A percentile compares a stretch with the other conserved stretches of the same genome.
These are phyloP conservation scores for Lactarius akahatsu DNA, from an alignment of 768 basidiomycete species.

Conservation along the genomic window DNA sequence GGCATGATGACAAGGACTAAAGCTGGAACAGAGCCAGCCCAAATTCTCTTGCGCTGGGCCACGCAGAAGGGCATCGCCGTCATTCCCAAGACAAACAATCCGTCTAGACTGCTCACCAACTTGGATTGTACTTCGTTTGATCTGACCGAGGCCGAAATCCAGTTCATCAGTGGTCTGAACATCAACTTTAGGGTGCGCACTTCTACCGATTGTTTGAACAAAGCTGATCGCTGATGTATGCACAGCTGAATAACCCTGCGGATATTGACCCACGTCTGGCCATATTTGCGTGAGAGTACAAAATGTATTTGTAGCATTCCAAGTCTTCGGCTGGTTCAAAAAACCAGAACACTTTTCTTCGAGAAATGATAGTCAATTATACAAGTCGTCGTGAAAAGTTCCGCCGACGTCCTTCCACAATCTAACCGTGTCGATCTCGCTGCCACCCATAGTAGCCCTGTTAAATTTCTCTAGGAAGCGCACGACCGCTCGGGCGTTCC, in stretches of 20 bases:
- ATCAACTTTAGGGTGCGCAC: slow-evolving; percentile 56
- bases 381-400: too few relatives aligned
- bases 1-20: background rate
- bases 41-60: slow-evolving; percentile 52
- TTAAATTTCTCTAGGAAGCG: too few relatives aligned
- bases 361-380: too few relatives aligned
- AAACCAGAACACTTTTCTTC: too few relatives aligned
- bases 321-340: too few relatives aligned
- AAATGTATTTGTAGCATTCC: background rate
- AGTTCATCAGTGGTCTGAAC: slow-evolving; percentile 59
- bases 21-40: slow-evolving; percentile 38
- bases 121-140: slow-evolving; percentile 47
- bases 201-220: slow-evolving; percentile 5
- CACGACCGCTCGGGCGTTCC: too few relatives aligned
- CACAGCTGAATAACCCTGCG: slow-evolving; percentile 67
- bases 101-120: slow-evolving; percentile 44
- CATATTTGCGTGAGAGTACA: background rate
- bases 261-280: slow-evolving; percentile 52
- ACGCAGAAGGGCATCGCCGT: slow-evolving; percentile 49
- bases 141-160: slow-evolving; percentile 58
- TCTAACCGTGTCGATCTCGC: too few relatives aligned
- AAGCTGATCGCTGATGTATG: slow-evolving; percentile 19
- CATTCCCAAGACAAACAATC: slow-evolving; percentile 48
- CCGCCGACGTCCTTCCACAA: too few relatives aligned
- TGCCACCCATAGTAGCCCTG: too few relatives aligned